phyloP scores from a whole-genome alignment of 768 basidiomycete genomes.

The Pleurotus sapidus region DNA sequence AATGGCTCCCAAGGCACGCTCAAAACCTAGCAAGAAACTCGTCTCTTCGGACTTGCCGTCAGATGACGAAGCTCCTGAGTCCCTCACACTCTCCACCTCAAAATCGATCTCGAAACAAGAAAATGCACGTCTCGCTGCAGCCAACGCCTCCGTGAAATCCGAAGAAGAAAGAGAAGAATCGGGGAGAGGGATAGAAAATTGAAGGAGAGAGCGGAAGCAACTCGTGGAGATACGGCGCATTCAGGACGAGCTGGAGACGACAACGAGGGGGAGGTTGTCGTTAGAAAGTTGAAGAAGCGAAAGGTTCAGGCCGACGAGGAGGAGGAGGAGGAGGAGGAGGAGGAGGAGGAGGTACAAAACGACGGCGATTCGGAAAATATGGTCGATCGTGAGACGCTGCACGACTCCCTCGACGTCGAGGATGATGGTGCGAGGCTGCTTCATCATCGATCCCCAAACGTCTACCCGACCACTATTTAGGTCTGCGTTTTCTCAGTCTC shows the following conservation, averaged over 20 bases:
- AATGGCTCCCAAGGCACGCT: too few relatives aligned
- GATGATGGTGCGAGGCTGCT: constrained; percentile 22
- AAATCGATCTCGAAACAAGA: constrained; percentile 37
- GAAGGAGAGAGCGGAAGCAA: constrained; percentile 42
- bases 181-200: constrained; percentile 43
- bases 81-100: constrained; percentile 43
- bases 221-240: constrained; percentile 18
- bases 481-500: constrained; percentile 44
- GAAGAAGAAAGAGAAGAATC: constrained; percentile 41
- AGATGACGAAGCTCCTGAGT: constrained; percentile 49
- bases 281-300: constrained; percentile 19
- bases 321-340: constrained; percentile 14
- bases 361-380: constrained; percentile 14
- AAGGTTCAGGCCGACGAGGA: constrained; percentile 4
- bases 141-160: constrained; percentile 34
- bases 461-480: constrained; percentile 66
- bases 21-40: too few relatives aligned
- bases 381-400: constrained; percentile 14
- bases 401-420: constrained; percentile 13
- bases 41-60: constrained; percentile 11
- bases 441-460: constrained; percentile 30
- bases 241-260: constrained; percentile 22
- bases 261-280: constrained; percentile 21
- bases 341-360: constrained; percentile 18
- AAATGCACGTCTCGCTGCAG: constrained; percentile 32